Evolutionary conservation across 2,329 filamentous ascomycete genomes (phyloP), one percentile per base, ranked within the genome.

Genomic region (Pseudofabraea citricarpa): DNA sequence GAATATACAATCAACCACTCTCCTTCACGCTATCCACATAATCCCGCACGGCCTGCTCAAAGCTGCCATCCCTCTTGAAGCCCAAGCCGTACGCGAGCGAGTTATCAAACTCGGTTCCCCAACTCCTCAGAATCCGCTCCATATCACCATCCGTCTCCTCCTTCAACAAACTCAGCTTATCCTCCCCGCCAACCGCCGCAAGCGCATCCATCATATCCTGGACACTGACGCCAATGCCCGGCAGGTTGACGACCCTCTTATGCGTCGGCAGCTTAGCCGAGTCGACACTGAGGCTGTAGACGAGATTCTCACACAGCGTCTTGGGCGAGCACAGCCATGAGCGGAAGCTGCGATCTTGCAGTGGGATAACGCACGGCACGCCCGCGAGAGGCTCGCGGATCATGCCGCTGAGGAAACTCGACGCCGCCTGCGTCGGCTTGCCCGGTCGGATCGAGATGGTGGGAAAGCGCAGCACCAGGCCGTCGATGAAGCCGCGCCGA

Each of bases 401-500:
- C 53, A 84, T 82, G 1, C 79, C 79, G 3, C 69, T 77, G 1
- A 79, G 69, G 52, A 83, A 83, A 0, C 73, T 77, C 3, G 72
- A 77, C 2, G 79, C 79, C 0, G 79, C 78, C 0, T 75, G 75
- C 3, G 79, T 79, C 0, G 80, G 79, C 22, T 68, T 70, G 2
- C 80, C 79, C 0, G 79, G 75, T 4, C 80, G 68, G 2, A 83
- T 76, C 0, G 76, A 75, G 13, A 83, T 72, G 0, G 79, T 83
- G 0, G 79, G 79, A 12, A 83, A 70, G 0, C 79, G 71, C 15
- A 80, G 67, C 4, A 69, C 69, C 13, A 78, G 68, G 0, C 75
- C 79, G 40, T 78, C 74, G 36, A 83, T 70, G 29, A 79, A 68
- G 0, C 75, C 73, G 6, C 76, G 51, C 2, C 80, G 66, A 5